Evolutionary conservation across 208 protist genomes (phyloP).

Genomic region (Acanthamoeba culbertsoni): DNA sequence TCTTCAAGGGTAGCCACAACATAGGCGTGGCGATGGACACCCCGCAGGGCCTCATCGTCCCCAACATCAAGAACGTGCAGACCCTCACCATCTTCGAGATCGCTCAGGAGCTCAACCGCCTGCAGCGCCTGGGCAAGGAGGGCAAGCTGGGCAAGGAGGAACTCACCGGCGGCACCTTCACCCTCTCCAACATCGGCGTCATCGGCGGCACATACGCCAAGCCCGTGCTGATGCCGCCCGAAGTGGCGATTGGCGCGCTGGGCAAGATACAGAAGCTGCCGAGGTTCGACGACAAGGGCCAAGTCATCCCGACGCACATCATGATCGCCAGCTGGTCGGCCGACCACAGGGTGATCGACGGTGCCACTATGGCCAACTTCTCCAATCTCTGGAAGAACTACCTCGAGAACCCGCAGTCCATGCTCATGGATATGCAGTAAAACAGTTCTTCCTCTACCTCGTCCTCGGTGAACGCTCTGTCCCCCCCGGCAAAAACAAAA

Average conservation of each 20-base stretch:
- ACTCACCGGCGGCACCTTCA: conserved; percentile 89
- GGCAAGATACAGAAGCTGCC: conserved; percentile 88
- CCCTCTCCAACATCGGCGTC: conserved; percentile 94
- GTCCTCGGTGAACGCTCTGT: too few relatives aligned
- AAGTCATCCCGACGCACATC: conserved; percentile 83
- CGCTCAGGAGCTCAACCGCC: conserved; percentile 88
- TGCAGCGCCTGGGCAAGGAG: conserved; percentile 76
- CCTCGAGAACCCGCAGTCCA: conserved; percentile 87
- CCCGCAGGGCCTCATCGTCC: conserved; percentile 92
- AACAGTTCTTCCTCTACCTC: too few relatives aligned
- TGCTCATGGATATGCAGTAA: conserved; percentile 86
- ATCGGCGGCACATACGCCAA: conserved; percentile 92
- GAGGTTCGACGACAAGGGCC: conserved; percentile 82
- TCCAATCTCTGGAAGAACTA: conserved; percentile 88
- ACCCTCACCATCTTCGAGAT: conserved; percentile 89
- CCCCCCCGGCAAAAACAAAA: too few relatives aligned
- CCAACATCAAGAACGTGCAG: conserved; percentile 92
- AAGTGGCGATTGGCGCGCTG: conserved; percentile 92
- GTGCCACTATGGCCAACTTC: conserved; percentile 94
- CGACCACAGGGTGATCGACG: conserved; percentile 96
- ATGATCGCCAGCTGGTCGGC: conserved; percentile 84
- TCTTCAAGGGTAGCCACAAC: conserved; percentile 86
- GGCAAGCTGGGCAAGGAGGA: conserved; percentile 13
- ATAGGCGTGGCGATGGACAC: conserved; percentile 96
- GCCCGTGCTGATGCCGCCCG: conserved; percentile 89